phyloP scores from a whole-genome alignment of 2,329 filamentous ascomycete species.

The Stenocarpella maydis region DNA sequence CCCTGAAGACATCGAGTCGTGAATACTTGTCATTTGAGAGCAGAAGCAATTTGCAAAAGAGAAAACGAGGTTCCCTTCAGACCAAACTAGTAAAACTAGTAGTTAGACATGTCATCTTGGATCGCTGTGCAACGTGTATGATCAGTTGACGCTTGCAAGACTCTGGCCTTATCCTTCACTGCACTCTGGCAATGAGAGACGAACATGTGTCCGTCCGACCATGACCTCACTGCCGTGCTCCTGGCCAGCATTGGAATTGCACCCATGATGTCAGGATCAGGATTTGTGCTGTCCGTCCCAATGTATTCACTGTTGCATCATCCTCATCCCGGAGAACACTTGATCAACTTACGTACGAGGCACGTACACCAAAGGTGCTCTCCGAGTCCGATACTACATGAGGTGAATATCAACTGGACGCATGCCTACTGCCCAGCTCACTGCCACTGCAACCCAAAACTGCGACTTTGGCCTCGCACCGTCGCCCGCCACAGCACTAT shows the following conservation, averaged over 20 bases:
- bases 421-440: no score
- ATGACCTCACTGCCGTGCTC: neutral
- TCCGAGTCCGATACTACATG: no score
- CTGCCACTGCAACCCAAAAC: neutral
- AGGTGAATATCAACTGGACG: no score
- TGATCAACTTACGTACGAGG: no score
- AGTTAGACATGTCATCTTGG: neutral
- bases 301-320: neutral
- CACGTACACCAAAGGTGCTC: no score
- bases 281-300: neutral
- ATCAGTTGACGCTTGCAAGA: no score
- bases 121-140: neutral
- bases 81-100: no score
- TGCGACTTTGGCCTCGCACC: neutral
- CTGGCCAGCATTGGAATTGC: no score
- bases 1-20: neutral
- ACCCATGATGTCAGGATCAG: neutral
- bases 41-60: neutral
- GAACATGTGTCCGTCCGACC: neutral
- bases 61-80: neutral
- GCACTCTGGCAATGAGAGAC: neutral
- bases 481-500: accelerated
- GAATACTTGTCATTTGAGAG: neutral
- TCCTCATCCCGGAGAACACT: neutral
- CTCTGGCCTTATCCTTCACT: no score